A percentile compares a stretch with the other conserved stretches of the same genome.
These are phyloP conservation scores for Nephelium lappaceum DNA, from an alignment of 345 rosid genomes.

Conservation along the genomic window DNA sequence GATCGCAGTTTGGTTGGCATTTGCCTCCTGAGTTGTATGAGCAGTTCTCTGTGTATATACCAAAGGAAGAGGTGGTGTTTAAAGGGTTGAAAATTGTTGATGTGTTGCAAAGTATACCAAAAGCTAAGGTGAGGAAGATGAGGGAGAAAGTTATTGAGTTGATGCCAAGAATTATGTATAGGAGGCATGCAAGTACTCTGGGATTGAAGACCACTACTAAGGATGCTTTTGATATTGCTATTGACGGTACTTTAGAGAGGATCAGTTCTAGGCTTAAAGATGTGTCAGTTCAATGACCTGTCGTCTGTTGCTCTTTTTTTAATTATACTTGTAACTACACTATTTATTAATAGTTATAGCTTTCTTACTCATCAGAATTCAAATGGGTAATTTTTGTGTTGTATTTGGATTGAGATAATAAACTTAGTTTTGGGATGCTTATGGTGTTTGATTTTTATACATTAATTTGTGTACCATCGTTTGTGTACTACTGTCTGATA, in stretches of 20 bases:
- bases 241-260: constrained; percentile 64
- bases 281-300: constrained; percentile 23
- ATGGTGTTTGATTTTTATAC: neutral
- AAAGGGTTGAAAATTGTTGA: constrained; percentile 68
- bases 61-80: constrained; percentile 83
- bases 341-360: neutral
- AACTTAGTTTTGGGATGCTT: constrained; percentile 6
- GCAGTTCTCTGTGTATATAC: constrained; percentile 67
- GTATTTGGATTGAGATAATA: neutral
- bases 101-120: constrained; percentile 69
- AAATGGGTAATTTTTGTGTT: neutral
- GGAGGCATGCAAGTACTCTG: constrained; percentile 76
- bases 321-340: constrained; percentile 16
- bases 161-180: constrained; percentile 75
- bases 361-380: neutral
- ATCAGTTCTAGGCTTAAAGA: constrained; percentile 48
- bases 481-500: neutral
- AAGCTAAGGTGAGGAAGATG: constrained; percentile 62
- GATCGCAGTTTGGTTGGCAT: constrained; percentile 76
- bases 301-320: neutral
- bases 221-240: constrained; percentile 90
- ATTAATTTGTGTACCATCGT: neutral
- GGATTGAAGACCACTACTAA: constrained; percentile 54
- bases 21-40: constrained; percentile 52
- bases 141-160: constrained; percentile 65